Evolutionary conservation across 352 stramenopile genomes (phyloP).

Genomic region (Globisporangium paddicum): DNA sequence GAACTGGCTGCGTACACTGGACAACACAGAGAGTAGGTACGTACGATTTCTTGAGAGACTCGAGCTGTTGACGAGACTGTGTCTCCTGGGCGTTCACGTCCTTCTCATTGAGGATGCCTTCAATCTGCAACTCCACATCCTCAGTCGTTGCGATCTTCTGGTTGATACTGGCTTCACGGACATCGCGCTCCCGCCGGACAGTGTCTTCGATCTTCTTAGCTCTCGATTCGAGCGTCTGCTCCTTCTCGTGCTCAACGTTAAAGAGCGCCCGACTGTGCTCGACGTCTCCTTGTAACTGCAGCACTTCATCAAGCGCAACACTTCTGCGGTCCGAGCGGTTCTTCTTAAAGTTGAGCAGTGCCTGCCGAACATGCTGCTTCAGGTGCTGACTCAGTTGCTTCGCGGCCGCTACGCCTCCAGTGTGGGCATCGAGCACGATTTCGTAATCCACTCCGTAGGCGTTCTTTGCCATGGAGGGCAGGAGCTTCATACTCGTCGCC

Average conservation of each 20-base stretch:
- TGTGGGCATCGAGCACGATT: constrained; percentile 60
- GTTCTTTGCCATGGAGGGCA: constrained; percentile 84
- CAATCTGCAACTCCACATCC: constrained; percentile 71
- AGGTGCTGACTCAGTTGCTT: constrained; percentile 53
- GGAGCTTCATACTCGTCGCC: constrained; percentile 79
- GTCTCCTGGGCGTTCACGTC: constrained; percentile 42
- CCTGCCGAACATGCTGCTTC: constrained; percentile 53
- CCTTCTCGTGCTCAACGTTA: constrained; percentile 44
- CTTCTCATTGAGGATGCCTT: constrained; percentile 56
- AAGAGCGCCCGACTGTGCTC: constrained; percentile 47
- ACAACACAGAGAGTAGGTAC: constrained; percentile 9
- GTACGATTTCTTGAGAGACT: constrained; percentile 53
- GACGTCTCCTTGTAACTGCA: constrained; percentile 52
- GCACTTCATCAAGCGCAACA: constrained; percentile 47
- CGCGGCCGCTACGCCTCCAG: constrained; percentile 54
- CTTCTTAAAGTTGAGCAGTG: constrained; percentile 56
- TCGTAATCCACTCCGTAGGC: constrained; percentile 66
- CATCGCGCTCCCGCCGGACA: constrained; percentile 48
- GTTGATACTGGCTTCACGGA: constrained; percentile 29
- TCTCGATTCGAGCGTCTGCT: constrained; percentile 38
- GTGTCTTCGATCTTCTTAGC: constrained; percentile 56
- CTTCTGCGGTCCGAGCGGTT: constrained; percentile 52
- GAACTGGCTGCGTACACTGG: not conserved
- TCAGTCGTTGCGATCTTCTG: constrained; percentile 48
- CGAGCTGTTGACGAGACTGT: constrained; percentile 32